phyloP scores from a whole-genome alignment of 2,329 filamentous ascomycete species.

The Aschersonia sp. region DNA sequence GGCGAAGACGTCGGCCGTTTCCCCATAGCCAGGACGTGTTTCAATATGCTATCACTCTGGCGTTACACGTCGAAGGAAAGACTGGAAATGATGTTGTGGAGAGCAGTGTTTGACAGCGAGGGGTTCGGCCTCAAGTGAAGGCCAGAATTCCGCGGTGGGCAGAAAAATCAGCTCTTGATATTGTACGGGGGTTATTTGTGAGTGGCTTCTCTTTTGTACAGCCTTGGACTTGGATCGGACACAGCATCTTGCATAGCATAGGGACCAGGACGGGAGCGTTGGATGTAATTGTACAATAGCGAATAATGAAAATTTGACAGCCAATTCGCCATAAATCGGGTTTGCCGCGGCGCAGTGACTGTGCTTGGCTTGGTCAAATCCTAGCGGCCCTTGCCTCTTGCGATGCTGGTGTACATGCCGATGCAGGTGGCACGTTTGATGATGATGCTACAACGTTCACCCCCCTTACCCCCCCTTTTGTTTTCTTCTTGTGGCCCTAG shows the following conservation, averaged over 20 bases:
- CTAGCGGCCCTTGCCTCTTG: too few relatives aligned
- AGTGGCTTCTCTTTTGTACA: too few relatives aligned
- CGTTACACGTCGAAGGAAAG: slow-evolving; percentile 52
- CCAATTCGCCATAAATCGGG: too few relatives aligned
- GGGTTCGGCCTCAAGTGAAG: slow-evolving; percentile 80
- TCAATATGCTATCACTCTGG: slow-evolving; percentile 71
- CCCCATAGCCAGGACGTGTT: slow-evolving; percentile 80
- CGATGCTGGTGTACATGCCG: too few relatives aligned
- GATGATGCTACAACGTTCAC: neutral
- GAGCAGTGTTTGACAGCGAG: slow-evolving; percentile 77
- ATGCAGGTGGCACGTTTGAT: too few relatives aligned
- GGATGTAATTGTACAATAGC: neutral
- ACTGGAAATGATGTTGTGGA: slow-evolving; percentile 62
- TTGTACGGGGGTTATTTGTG: too few relatives aligned
- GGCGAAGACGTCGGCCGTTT: slow-evolving; percentile 62
- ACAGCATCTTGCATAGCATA: neutral
- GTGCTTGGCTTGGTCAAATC: too few relatives aligned
- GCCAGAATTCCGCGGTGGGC: neutral
- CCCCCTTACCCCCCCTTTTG: neutral
- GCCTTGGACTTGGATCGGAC: neutral
- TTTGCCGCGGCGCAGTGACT: too few relatives aligned
- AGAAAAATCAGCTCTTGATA: too few relatives aligned
- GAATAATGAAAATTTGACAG: neutral
- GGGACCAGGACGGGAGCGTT: neutral
- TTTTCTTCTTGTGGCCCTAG: neutral